Conservation (phyloP, 257 asterid genomes). For the Catharanthus roseus region DNA sequence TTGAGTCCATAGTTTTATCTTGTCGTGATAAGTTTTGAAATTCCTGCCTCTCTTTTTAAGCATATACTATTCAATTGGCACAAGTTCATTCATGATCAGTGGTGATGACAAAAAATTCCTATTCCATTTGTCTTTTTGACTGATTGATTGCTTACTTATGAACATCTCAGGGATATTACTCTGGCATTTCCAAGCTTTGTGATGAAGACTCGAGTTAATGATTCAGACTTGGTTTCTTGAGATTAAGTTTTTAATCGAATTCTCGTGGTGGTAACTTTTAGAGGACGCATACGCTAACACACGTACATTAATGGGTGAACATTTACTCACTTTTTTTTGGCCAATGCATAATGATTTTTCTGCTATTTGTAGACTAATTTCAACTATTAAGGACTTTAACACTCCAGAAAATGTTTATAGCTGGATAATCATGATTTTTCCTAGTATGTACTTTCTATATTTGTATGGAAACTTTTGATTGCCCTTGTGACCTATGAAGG, state of each 20-base stretch:
- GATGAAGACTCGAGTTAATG: slow-evolving; percentile 58
- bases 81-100: background rate
- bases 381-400: background rate
- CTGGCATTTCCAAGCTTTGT: slow-evolving; percentile 74
- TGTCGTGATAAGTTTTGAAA: background rate
- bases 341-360: background rate
- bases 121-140: background rate
- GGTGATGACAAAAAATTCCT: background rate
- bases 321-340: background rate
- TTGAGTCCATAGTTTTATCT: background rate
- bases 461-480: background rate
- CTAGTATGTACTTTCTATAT: background rate
- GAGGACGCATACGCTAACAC: background rate
- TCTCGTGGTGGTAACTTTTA: background rate
- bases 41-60: background rate
- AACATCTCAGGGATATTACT: slow-evolving; percentile 68
- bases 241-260: slow-evolving; percentile 1
- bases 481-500: background rate
- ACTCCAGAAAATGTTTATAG: background rate
- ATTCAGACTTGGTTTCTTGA: slow-evolving; percentile 56
- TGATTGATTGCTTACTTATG: no score
- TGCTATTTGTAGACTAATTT: background rate
- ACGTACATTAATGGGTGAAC: background rate
- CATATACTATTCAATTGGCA: background rate
- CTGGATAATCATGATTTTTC: background rate